Conservation (phyloP, 805 yeast species). For the Wickerhamomyces strasburgensis region DNA sequence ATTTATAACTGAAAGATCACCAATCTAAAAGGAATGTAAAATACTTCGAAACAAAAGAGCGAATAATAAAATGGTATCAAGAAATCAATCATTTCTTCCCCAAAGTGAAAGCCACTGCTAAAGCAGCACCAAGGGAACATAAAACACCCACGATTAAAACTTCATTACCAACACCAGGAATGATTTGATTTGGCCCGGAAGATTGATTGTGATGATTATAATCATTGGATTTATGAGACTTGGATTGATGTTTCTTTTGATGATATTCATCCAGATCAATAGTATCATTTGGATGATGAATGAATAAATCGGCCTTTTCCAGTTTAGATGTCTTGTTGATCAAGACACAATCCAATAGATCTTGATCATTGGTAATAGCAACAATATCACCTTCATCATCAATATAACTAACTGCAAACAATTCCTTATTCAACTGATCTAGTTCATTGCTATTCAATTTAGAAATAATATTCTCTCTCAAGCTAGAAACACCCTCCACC, state of each 20-base stretch:
- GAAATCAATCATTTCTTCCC: conserved; percentile 40
- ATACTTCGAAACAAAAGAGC: no score
- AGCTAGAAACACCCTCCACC: conserved; percentile 44
- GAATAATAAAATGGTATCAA: no score
- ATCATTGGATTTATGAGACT: background rate
- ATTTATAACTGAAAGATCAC: no score
- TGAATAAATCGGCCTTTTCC: conserved; percentile 65
- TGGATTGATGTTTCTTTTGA: conserved; percentile 13
- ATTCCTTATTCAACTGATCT: conserved; percentile 29
- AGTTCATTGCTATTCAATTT: conserved; percentile 36
- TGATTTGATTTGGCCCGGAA: conserved; percentile 18
- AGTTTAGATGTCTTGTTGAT: conserved; percentile 43
- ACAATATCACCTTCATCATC: conserved; percentile 86
- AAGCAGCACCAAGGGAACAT: conserved; percentile 54
- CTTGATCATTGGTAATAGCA: conserved; percentile 69
- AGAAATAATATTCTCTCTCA: conserved; percentile 37
- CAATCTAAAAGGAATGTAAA: no score
- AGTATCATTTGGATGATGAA: conserved; percentile 61
- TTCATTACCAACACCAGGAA: conserved; percentile 57
- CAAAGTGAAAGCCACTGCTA: conserved; percentile 49
- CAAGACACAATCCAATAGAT: conserved; percentile 66
- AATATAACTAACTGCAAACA: conserved; percentile 65
- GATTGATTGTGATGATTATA: background rate
- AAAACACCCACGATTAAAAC: conserved; percentile 60
- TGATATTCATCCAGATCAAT: conserved; percentile 26